Evolutionary conservation across 768 basidiomycete species (phyloP).

Genomic region (Trametes punicea): DNA sequence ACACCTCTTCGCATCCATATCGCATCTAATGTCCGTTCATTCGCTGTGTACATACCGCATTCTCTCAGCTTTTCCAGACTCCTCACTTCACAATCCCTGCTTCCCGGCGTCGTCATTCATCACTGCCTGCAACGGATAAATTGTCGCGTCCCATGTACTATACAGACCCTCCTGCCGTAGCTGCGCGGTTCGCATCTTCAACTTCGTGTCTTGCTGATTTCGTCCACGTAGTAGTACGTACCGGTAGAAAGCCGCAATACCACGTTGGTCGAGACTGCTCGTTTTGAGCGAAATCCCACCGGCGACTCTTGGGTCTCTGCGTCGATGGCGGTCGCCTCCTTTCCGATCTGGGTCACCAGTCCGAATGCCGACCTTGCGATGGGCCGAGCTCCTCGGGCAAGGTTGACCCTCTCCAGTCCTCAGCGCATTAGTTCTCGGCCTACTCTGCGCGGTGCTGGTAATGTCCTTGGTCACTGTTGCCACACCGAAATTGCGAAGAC

Average conservation of each 20-base stretch:
- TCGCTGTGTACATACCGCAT: slow-evolving; percentile 13
- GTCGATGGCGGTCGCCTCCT: too few relatives aligned
- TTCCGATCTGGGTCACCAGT: not conserved
- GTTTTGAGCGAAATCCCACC: not conserved
- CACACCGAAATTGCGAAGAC: not conserved
- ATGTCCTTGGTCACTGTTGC: slow-evolving; percentile 4
- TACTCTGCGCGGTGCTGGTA: slow-evolving; percentile 11
- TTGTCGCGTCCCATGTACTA: slow-evolving; percentile 7
- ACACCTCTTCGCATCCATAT: slow-evolving; percentile 5
- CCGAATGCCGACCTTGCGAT: not conserved
- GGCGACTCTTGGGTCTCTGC: not conserved
- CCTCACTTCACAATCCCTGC: not conserved
- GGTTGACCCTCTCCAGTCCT: not conserved
- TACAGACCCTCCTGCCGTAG: not conserved
- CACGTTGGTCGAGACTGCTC: too few relatives aligned
- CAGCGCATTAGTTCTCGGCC: slow-evolving; percentile 10
- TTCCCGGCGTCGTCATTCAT: not conserved
- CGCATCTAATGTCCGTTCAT: slow-evolving; percentile 17
- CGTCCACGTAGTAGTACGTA: slow-evolving; percentile 9
- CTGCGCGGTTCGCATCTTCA: not conserved
- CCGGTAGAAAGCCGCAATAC: not conserved
- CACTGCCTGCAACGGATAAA: not conserved
- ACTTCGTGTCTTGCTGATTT: not conserved
- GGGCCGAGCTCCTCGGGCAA: not conserved
- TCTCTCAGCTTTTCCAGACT: not conserved